A percentile compares a stretch with the other conserved stretches of the same genome.
phyloP scores from a whole-genome alignment of 2,329 filamentous ascomycete genomes.

The Aspergillus vadensis region DNA sequence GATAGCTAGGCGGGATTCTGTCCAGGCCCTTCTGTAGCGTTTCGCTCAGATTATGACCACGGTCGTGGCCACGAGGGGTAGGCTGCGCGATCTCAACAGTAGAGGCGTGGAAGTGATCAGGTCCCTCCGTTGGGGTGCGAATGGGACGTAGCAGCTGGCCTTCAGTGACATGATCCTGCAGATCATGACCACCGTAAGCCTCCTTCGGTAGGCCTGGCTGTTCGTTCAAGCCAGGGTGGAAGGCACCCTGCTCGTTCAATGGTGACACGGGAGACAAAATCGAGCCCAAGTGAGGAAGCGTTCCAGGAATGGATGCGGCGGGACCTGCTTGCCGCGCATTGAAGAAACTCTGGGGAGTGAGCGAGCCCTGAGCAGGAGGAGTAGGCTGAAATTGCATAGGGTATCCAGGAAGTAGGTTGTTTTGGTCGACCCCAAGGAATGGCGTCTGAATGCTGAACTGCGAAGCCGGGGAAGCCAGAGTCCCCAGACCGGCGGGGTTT shows the following conservation, averaged over 20 bases:
- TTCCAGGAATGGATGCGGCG: conserved; percentile 63
- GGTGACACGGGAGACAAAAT: conserved; percentile 68
- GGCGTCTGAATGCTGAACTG: conserved; percentile 61
- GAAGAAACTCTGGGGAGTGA: conserved; percentile 48
- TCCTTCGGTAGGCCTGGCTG: conserved; percentile 24
- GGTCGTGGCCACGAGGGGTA: conserved; percentile 58
- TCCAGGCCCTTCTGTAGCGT: conserved; percentile 83
- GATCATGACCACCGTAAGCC: conserved; percentile 34
- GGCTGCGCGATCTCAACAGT: conserved; percentile 60
- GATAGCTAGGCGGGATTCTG: conserved; percentile 67
- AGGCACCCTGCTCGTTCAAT: conserved; percentile 55
- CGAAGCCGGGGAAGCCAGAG: conserved; percentile 71
- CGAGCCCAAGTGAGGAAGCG: conserved; percentile 44
- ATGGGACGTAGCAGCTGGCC: conserved; percentile 31
- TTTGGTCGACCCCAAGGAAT: conserved; percentile 59
- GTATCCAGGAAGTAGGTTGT: conserved; percentile 64
- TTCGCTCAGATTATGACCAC: conserved; percentile 71
- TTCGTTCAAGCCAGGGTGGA: conserved; percentile 34
- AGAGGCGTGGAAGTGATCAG: conserved; percentile 45
- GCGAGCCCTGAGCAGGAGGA: conserved; percentile 50
- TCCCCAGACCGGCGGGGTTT: conserved; percentile 62
- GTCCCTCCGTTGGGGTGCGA: conserved; percentile 34
- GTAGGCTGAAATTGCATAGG: conserved; percentile 67
- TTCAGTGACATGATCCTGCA: conserved; percentile 23
- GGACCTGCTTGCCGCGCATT: conserved; percentile 41